phyloP scores from a whole-genome alignment of 805 yeast genomes.

The Schwanniomyces occidentalis region DNA sequence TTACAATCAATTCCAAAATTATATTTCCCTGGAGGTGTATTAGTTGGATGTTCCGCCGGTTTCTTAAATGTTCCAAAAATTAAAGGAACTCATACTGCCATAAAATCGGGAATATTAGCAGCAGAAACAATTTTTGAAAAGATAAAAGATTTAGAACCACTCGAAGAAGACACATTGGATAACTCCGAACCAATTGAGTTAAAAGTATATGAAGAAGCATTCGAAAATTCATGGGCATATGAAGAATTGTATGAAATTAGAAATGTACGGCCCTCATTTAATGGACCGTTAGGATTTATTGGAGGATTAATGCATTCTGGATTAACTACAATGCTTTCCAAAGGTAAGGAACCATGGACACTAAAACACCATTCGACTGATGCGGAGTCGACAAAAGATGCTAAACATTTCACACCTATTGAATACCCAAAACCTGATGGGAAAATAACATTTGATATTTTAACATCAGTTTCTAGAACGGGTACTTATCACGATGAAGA shows the following conservation, averaged over 20 bases:
- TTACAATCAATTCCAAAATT: slow-evolving; percentile 88
- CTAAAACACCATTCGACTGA: slow-evolving; percentile 70
- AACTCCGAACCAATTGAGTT: slow-evolving; percentile 44
- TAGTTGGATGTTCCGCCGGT: slow-evolving; percentile 96
- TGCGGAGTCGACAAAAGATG: slow-evolving; percentile 67
- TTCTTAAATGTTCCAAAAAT: slow-evolving; percentile 96
- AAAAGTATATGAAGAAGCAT: slow-evolving; percentile 58
- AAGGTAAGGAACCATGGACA: slow-evolving; percentile 89
- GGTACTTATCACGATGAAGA: slow-evolving; percentile 96
- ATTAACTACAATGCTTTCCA: slow-evolving; percentile 70
- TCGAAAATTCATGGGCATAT: slow-evolving; percentile 79
- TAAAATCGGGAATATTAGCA: slow-evolving; percentile 93
- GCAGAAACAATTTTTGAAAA: slow-evolving; percentile 73
- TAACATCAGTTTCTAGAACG: slow-evolving; percentile 94
- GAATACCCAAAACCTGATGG: slow-evolving; percentile 97
- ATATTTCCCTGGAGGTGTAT: slow-evolving; percentile 92
- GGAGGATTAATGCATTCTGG: slow-evolving; percentile 90
- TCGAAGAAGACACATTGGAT: slow-evolving; percentile 45
- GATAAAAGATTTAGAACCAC: slow-evolving; percentile 43
- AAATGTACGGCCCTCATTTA: slow-evolving; percentile 91
- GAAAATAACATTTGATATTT: slow-evolving; percentile 82
- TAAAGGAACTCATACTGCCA: slow-evolving; percentile 97
- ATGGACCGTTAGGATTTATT: slow-evolving; percentile 66
- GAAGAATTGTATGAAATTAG: slow-evolving; percentile 83
- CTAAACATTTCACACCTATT: slow-evolving; percentile 65